These are phyloP conservation scores for Cryphonectria nitschkei DNA, from an alignment of 2,329 filamentous ascomycete species.

Conservation along the genomic window DNA sequence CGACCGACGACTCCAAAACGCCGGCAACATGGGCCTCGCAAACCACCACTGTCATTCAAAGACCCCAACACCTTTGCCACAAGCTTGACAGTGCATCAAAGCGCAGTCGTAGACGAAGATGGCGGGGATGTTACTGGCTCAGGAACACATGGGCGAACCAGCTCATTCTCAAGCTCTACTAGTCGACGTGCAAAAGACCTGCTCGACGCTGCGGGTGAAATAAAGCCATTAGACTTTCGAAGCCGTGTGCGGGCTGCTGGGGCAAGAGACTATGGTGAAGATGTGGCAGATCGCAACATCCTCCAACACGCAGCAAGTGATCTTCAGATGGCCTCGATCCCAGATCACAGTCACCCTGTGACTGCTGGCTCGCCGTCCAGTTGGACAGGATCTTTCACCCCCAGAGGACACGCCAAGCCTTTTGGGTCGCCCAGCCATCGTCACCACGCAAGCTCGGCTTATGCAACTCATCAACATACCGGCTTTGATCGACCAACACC, in stretches of 20 bases:
- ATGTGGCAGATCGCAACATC: slow-evolving; percentile 66
- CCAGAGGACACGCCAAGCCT: slow-evolving; percentile 6
- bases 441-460: not conserved
- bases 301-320: slow-evolving; percentile 38
- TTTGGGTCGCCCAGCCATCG: not conserved
- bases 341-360: slow-evolving; percentile 4
- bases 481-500: not conserved
- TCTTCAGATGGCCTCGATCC: not conserved
- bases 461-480: not conserved
- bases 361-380: not conserved
- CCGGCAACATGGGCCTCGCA: slow-evolving; percentile 21
- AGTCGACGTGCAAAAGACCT: slow-evolving; percentile 41
- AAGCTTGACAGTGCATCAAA: slow-evolving; percentile 17
- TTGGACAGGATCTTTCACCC: not conserved
- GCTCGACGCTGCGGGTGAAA: slow-evolving; percentile 59
- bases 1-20: slow-evolving; percentile 15
- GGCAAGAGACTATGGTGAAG: slow-evolving; percentile 62
- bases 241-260: slow-evolving; percentile 55
- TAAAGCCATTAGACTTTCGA: slow-evolving; percentile 53
- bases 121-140: slow-evolving; percentile 9
- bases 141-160: slow-evolving; percentile 11
- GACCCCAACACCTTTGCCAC: slow-evolving; percentile 26
- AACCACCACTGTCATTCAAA: slow-evolving; percentile 29
- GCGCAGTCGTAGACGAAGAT: not conserved
- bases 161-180: slow-evolving; percentile 21